A percentile compares a stretch with the other conserved stretches of the same genome.
Conservation (phyloP, 305 asterid genomes). For the Salvia sclarea region DNA sequence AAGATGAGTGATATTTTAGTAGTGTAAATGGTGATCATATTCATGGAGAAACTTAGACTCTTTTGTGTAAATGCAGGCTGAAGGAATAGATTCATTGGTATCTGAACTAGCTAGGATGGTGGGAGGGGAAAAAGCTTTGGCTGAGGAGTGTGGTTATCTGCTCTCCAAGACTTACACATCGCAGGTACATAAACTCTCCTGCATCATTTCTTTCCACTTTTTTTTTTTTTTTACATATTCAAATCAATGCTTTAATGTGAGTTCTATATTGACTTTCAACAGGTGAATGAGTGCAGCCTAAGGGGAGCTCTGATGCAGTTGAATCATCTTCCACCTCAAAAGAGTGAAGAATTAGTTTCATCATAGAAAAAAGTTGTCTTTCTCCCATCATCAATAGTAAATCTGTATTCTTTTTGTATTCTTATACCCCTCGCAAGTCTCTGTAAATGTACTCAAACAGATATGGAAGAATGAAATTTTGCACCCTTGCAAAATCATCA, state of each 20-base stretch:
- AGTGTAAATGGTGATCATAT: background rate
- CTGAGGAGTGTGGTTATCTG: conserved; percentile 75
- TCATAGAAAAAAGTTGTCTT: background rate
- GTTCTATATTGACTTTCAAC: conserved; percentile 4
- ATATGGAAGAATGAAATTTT: background rate
- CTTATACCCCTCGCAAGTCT: background rate
- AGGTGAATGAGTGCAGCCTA: conserved; percentile 71
- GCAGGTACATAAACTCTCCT: conserved; percentile 44
- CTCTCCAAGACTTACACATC: conserved; percentile 44
- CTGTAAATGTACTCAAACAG: conserved; percentile 26
- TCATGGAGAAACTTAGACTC: background rate
- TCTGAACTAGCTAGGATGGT: conserved; percentile 66
- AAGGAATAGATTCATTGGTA: conserved; percentile 56
- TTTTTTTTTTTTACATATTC: too few relatives aligned
- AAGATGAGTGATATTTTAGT: conserved; percentile 19
- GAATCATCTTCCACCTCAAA: conserved; percentile 19
- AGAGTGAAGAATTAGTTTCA: conserved; percentile 31
- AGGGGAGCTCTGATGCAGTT: conserved; percentile 47
- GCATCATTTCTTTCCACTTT: background rate
- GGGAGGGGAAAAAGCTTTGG: conserved; percentile 59
- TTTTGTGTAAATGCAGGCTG: conserved; percentile 81
- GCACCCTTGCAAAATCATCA: background rate
- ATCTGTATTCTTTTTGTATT: background rate
- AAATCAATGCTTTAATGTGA: background rate
- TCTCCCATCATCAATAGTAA: conserved; percentile 9